Evolutionary conservation across 148 eudicot genomes (phyloP).

Genomic region (Chenopodium suecicum): DNA sequence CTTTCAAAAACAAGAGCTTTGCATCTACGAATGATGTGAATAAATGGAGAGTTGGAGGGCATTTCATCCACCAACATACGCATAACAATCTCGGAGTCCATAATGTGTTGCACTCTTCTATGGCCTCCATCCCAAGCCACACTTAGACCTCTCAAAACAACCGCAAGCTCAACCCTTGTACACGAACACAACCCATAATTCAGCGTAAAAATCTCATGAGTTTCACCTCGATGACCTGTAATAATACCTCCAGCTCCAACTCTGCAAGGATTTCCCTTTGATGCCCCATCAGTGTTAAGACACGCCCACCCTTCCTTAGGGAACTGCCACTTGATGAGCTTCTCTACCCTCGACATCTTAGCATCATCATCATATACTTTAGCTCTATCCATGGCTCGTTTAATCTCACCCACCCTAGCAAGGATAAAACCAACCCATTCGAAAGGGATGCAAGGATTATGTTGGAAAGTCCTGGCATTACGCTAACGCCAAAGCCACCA

Average conservation of each 20-base stretch:
- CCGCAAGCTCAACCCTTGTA: too few relatives aligned
- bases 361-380: too few relatives aligned
- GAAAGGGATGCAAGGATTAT: not conserved
- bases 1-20: too few relatives aligned
- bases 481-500: not conserved
- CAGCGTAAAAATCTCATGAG: not conserved
- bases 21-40: too few relatives aligned
- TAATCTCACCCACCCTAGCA: not conserved
- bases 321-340: not conserved
- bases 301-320: not conserved
- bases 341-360: fast-evolving
- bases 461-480: too few relatives aligned
- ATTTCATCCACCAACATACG: too few relatives aligned
- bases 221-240: not conserved
- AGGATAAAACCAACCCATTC: not conserved
- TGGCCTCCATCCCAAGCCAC: too few relatives aligned
- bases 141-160: too few relatives aligned
- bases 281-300: not conserved
- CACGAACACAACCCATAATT: not conserved
- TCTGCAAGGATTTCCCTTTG: not conserved
- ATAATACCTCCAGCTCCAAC: not conserved
- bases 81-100: too few relatives aligned
- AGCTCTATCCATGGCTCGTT: not conserved
- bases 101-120: too few relatives aligned
- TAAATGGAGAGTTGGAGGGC: too few relatives aligned